These are phyloP conservation scores for Chloropicon primus DNA, from an alignment of 139 green algal genomes.

Conservation along the genomic window DNA sequence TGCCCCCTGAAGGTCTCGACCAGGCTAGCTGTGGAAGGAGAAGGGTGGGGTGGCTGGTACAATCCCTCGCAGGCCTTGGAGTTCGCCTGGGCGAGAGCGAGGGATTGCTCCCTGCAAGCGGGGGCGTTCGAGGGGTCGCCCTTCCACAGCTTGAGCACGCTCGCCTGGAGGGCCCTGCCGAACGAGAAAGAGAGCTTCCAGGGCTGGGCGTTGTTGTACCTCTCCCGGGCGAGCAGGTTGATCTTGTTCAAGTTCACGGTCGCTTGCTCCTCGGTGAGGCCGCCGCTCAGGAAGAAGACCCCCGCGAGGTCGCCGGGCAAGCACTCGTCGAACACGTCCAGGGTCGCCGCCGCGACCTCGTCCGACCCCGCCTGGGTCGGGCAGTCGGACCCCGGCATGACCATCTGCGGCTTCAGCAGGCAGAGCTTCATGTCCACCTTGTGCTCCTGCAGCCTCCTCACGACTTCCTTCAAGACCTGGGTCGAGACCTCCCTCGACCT, in stretches of 20 bases:
- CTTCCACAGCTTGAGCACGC: constrained; percentile 52
- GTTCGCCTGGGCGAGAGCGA: not conserved
- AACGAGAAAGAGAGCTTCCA: constrained; percentile 91
- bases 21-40: not conserved
- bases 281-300: constrained; percentile 90
- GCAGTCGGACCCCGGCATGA: constrained; percentile 63
- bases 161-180: constrained; percentile 72
- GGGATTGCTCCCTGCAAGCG: not conserved
- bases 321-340: constrained; percentile 53
- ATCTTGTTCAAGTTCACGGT: constrained; percentile 88
- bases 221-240: constrained; percentile 89
- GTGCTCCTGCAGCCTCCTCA: constrained; percentile 38
- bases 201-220: constrained; percentile 17
- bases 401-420: constrained; percentile 91
- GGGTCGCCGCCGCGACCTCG: constrained; percentile 51
- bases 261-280: constrained; percentile 65
- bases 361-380: constrained; percentile 14
- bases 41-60: not conserved
- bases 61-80: not conserved
- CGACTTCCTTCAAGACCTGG: not conserved
- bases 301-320: constrained; percentile 73
- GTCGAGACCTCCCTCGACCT: constrained; percentile 27
- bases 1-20: not conserved
- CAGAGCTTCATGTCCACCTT: constrained; percentile 75
- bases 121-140: constrained; percentile 68